A percentile compares a stretch with the other conserved stretches of the same genome.
Conservation (phyloP, 2,329 filamentous ascomycete genomes). For the Corniculantispora saksenae region DNA sequence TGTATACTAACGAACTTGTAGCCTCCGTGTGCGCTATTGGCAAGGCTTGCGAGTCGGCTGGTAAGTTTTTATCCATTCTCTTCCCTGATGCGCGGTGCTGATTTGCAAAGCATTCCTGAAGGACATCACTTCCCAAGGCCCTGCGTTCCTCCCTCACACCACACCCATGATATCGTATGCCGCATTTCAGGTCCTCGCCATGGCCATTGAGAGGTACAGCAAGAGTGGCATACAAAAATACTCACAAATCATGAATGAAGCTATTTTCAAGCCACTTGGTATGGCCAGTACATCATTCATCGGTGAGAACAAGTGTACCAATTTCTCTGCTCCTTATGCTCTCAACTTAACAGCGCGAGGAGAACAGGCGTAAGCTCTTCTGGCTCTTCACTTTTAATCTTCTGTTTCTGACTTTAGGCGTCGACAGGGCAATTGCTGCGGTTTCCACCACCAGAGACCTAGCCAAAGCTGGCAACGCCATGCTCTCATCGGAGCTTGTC, state of each 20-base stretch:
- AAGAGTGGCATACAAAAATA: neutral
- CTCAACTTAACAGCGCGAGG: slow-evolving; percentile 21
- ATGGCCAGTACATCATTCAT: slow-evolving; percentile 23
- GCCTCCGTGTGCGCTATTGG: slow-evolving; percentile 22
- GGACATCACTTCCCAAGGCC: slow-evolving; percentile 16
- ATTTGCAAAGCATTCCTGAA: slow-evolving; percentile 20
- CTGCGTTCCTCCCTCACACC: slow-evolving; percentile 27
- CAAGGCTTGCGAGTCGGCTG: slow-evolving; percentile 18
- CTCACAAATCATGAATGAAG: slow-evolving; percentile 9
- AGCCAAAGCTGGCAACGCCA: slow-evolving; percentile 25
- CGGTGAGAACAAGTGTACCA: neutral
- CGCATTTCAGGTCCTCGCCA: slow-evolving; percentile 28
- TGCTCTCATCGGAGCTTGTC: slow-evolving; percentile 28
- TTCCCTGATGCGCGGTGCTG: neutral
- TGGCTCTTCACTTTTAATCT: neutral
- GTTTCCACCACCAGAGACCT: slow-evolving; percentile 26
- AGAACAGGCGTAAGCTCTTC: slow-evolving; percentile 24
- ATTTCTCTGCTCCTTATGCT: slow-evolving; percentile 18
- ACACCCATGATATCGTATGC: slow-evolving; percentile 29
- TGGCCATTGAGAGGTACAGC: slow-evolving; percentile 22
- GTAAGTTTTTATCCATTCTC: neutral
- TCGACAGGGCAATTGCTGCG: slow-evolving; percentile 24
- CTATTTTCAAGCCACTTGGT: slow-evolving; percentile 23
- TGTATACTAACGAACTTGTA: neutral
- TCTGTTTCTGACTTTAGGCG: neutral